phyloP scores from a whole-genome alignment of 306 rosid species.

The Lotus japonicus region DNA sequence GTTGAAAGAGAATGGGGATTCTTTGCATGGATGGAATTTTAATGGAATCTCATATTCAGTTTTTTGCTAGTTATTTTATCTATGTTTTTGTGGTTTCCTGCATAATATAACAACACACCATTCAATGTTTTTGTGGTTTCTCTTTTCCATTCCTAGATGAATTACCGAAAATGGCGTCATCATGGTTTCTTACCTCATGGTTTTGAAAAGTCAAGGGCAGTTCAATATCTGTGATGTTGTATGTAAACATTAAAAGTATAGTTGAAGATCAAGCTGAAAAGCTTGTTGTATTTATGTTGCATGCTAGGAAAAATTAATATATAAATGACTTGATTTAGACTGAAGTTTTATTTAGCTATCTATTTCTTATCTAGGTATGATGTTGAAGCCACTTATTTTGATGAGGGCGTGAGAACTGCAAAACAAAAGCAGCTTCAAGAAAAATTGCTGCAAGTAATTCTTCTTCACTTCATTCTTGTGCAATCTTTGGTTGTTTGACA shows the following conservation, averaged over 20 bases:
- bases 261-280: background rate
- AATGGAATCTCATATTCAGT: background rate
- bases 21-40: background rate
- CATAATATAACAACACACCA: background rate
- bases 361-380: constrained; percentile 55
- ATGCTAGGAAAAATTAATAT: constrained; percentile 9
- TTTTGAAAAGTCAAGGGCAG: background rate
- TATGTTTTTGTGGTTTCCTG: background rate
- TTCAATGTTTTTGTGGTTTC: background rate
- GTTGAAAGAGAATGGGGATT: background rate
- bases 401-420: constrained; percentile 77
- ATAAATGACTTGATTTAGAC: background rate
- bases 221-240: background rate
- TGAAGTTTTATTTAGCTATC: background rate
- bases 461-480: constrained; percentile 13
- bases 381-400: constrained; percentile 78
- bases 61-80: background rate
- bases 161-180: background rate
- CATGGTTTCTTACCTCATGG: background rate
- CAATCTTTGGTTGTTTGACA: background rate
- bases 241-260: background rate
- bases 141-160: background rate
- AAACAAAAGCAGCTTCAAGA: constrained; percentile 80
- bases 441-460: constrained; percentile 70
- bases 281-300: constrained; percentile 7